Evolutionary conservation across 352 stramenopile genomes (phyloP).

Genomic region (Phytophthora pisi): DNA sequence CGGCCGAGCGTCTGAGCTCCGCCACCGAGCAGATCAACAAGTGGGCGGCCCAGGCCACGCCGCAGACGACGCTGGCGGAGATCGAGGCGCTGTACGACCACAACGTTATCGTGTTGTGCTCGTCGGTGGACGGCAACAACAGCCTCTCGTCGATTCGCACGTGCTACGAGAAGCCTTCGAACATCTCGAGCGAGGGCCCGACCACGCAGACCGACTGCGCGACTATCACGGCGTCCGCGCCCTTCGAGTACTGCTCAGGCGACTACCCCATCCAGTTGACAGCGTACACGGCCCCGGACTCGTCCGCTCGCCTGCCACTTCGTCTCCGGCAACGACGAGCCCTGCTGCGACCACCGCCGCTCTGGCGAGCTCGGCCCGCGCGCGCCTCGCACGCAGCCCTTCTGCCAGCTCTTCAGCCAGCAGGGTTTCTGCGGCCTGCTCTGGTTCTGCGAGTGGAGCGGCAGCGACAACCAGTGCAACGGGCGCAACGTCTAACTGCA

Average conservation of each 20-base stretch:
- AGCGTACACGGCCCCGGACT: constrained; percentile 38
- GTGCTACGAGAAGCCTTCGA: constrained; percentile 54
- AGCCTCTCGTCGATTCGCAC: constrained; percentile 69
- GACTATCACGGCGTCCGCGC: constrained; percentile 35
- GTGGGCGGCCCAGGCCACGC: constrained; percentile 38
- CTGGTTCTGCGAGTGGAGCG: constrained; percentile 37
- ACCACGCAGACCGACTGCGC: constrained; percentile 56
- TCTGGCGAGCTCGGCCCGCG: constrained; percentile 4
- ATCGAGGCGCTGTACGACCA: constrained; percentile 60
- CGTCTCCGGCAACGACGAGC: constrained; percentile 5
- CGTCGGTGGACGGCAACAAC: constrained; percentile 51
- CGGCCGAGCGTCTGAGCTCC: constrained; percentile 34
- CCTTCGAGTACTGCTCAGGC: constrained; percentile 51
- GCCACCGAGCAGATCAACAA: constrained; percentile 58
- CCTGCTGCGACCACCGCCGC: constrained; percentile 6
- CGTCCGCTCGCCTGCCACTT: constrained; percentile 1
- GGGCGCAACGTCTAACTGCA: constrained; percentile 14
- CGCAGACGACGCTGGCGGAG: constrained; percentile 39
- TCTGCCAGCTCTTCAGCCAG: constrained; percentile 35
- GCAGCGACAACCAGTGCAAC: constrained; percentile 18
- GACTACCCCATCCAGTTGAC: constrained; percentile 50
- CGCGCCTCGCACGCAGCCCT: constrained; percentile 24
- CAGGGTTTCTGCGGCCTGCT: constrained; percentile 31
- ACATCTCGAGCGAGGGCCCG: constrained; percentile 40
- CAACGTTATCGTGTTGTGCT: constrained; percentile 67